Evolutionary conservation across 176 grass and related monocot species (phyloP).

Genomic region (Triticum timopheevii): DNA sequence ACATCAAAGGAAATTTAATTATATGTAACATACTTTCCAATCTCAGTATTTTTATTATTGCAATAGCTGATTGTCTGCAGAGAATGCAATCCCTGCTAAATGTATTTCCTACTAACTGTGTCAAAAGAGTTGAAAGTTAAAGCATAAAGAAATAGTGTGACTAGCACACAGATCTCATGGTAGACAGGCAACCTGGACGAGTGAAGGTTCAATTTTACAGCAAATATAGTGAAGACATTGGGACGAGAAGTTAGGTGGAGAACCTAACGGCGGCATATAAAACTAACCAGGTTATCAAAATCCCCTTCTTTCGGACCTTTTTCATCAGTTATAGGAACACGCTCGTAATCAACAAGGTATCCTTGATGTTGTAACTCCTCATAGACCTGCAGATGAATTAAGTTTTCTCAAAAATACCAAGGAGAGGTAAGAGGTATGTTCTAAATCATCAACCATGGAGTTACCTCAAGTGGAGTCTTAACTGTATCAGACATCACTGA

Average conservation of each 20-base stretch:
- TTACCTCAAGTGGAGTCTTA: slow-evolving; percentile 96
- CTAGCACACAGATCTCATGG: neutral
- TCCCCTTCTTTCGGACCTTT: slow-evolving; percentile 97
- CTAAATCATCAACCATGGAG: slow-evolving; percentile 2
- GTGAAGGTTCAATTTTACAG: slow-evolving; percentile 7
- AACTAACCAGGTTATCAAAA: slow-evolving; percentile 97
- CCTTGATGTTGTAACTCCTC: slow-evolving; percentile 85
- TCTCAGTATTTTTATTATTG: neutral
- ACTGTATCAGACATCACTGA: slow-evolving; percentile 65
- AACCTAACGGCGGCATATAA: slow-evolving; percentile 13
- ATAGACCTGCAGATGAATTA: slow-evolving; percentile 73
- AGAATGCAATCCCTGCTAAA: slow-evolving; percentile 4
- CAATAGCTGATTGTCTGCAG: slow-evolving; percentile 17
- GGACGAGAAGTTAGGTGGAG: slow-evolving; percentile 13
- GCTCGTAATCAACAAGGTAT: slow-evolving; percentile 94
- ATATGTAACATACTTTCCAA: slow-evolving; percentile 14
- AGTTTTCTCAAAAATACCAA: slow-evolving; percentile 31
- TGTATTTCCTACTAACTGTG: neutral
- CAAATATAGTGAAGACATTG: neutral
- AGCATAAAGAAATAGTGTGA: slow-evolving; percentile 1
- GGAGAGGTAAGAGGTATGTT: slow-evolving; percentile 5
- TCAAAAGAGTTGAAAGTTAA: neutral
- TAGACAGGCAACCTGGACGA: neutral
- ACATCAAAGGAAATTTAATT: slow-evolving; percentile 31
- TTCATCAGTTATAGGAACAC: slow-evolving; percentile 97